phyloP scores from a whole-genome alignment of 495 filamentous ascomycete species.

The Trichoderma virens region DNA sequence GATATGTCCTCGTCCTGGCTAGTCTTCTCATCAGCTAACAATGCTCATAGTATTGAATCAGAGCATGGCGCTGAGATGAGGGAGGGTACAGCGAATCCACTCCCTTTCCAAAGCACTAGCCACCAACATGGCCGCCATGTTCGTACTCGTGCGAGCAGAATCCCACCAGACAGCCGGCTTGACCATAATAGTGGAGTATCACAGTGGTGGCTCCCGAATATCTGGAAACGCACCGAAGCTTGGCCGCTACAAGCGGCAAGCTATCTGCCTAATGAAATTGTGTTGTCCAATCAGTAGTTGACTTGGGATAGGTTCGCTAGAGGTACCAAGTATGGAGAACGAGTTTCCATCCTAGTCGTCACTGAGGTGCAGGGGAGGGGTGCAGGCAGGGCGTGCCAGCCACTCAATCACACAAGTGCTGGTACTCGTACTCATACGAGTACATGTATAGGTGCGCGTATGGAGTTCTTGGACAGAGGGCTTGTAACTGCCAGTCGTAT shows the following conservation, averaged over 20 bases:
- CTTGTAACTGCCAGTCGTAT: not conserved
- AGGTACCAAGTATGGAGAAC: not conserved
- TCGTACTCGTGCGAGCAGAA: no score
- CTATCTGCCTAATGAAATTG: not conserved
- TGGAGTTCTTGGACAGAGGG: not conserved
- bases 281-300: not conserved
- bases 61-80: no score
- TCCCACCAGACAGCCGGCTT: not conserved
- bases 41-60: no score
- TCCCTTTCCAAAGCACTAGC: no score
- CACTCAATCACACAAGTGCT: not conserved
- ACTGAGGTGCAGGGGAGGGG: not conserved
- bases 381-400: not conserved
- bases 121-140: no score
- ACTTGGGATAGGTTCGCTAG: not conserved
- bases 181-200: not conserved
- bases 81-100: no score
- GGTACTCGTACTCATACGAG: not conserved
- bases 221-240: conserved; percentile 8
- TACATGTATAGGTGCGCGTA: not conserved
- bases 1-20: no score
- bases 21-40: no score
- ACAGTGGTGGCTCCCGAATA: conserved; percentile 2
- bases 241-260: conserved; percentile 6
- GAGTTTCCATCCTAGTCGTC: not conserved